These are phyloP conservation scores for Lactarius vividus DNA, from an alignment of 768 basidiomycete genomes.

Conservation along the genomic window DNA sequence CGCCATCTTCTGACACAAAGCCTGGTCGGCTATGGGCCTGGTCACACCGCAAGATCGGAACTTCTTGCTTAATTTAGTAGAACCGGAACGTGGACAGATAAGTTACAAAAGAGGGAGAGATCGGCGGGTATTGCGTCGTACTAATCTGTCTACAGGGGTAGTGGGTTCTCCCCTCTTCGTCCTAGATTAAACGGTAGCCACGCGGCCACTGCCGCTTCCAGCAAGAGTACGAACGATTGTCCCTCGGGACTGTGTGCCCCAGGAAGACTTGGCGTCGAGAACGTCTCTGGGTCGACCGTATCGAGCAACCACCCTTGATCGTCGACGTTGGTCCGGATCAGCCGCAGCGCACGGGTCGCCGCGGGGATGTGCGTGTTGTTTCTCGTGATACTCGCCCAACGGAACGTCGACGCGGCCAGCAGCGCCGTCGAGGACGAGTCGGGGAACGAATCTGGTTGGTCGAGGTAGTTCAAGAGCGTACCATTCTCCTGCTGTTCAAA, in stretches of 20 bases:
- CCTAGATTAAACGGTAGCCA: neutral
- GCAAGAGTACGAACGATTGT: conserved; percentile 28
- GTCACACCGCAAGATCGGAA: neutral
- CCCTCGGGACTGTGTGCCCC: conserved; percentile 27
- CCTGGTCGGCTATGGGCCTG: neutral
- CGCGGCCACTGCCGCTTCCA: conserved; percentile 24
- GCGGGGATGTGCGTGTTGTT: conserved; percentile 38
- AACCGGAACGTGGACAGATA: neutral
- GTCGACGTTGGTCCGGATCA: conserved; percentile 41
- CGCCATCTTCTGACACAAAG: neutral
- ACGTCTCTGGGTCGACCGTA: conserved; percentile 22
- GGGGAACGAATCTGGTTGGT: conserved; percentile 47
- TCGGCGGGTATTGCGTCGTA: neutral
- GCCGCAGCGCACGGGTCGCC: conserved; percentile 41
- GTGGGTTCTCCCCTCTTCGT: neutral
- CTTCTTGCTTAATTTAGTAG: neutral
- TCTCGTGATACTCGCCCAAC: conserved; percentile 46
- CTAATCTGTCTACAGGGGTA: too few relatives aligned
- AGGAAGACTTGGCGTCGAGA: conserved; percentile 11
- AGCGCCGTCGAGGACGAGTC: conserved; percentile 58
- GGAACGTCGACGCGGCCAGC: conserved; percentile 54
- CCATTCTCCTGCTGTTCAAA: conserved; percentile 41
- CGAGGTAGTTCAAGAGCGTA: conserved; percentile 53
- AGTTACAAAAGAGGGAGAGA: neutral
- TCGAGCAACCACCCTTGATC: conserved; percentile 28